Evolutionary conservation across 1,139 yeast genomes (phyloP).

Genomic region (Kodamaea ohmeri): DNA sequence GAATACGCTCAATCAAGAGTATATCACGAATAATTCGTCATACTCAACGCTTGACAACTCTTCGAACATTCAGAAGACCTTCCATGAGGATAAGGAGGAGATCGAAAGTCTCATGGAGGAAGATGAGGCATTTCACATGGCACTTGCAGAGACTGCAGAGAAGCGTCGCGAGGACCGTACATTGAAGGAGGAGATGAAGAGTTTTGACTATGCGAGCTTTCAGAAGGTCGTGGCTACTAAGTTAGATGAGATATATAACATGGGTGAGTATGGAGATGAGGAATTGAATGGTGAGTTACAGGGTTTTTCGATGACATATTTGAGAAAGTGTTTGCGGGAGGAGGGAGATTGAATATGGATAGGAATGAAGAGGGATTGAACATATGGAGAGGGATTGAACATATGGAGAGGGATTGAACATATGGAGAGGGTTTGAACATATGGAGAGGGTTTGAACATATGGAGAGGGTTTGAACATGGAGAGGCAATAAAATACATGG

Average conservation of each 20-base stretch:
- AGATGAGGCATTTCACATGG: conserved; percentile 31
- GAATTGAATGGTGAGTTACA: conserved; percentile 25
- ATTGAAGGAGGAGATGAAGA: conserved; percentile 11
- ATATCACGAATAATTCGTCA: conserved; percentile 42
- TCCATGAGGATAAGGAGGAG: conserved; percentile 45
- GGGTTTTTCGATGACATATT: conserved; percentile 28
- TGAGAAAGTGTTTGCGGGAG: conserved; percentile 31
- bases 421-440: neutral
- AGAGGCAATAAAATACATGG: neutral
- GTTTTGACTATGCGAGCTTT: conserved; percentile 31
- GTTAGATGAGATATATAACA: conserved; percentile 26
- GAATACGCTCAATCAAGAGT: conserved; percentile 40
- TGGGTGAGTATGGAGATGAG: conserved; percentile 14
- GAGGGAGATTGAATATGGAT: neutral
- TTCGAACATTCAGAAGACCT: conserved; percentile 38
- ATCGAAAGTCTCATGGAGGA: conserved; percentile 34
- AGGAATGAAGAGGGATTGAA: neutral
- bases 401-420: neutral
- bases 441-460: neutral
- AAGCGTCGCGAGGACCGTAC: conserved; percentile 8
- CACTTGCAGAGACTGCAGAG: conserved; percentile 26
- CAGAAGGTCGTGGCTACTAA: conserved; percentile 23
- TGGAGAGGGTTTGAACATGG: neutral
- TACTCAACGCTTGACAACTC: conserved; percentile 40
- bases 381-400: neutral